Base-by-base conservation (phyloP, 2,329 filamentous ascomycete genomes). In the Fusarium sp. region DNA sequence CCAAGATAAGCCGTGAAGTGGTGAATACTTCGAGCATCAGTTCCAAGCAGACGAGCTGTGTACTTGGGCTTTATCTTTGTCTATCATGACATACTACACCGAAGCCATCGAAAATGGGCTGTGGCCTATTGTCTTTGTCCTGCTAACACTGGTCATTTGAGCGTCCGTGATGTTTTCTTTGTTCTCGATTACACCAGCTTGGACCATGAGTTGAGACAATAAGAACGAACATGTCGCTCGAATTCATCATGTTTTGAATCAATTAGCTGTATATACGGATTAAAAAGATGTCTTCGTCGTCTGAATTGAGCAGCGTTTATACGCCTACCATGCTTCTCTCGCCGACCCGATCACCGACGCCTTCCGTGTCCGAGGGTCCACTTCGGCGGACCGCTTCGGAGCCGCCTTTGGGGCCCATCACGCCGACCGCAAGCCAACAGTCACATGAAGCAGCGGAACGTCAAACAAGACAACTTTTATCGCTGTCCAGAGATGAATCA, bases 101-200 rank as follows among this genome's bases (percentile, higher is more conserved):
- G 24, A 24, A 30, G 6, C 29, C 29, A 30, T 30, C 14, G 2
- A 30, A 6, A 30, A 30, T 14, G 29, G 6, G 1, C 12, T 2
- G 1, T 30, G 29, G 12, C 12, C 29, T 30, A 30, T 30, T 30
- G 12, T 30, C 12, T 30, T 30, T 30, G 12, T 30, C 12, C 15
- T 30, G 29, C 12, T 3, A 15, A 16, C 32, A 34, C 1, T 34
- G 32, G 27, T 46, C 47, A 59, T 14, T 32, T 16, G 16, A 12
- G 34, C 9, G 58, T 34, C 67, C 50, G 53, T 68, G 57, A 62
- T 54, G 47, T 43, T 54, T 63, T 70, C 68, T 73, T 73, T 73
- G 71, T 73, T 53, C 55, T 55, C 9, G 8, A 22, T n/a, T n/a
- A 27, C 9, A 11, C 9, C 22, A 49, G 30, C 42, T 20, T 55